These are phyloP conservation scores for Cryptococcus maquisensis DNA, from an alignment of 1,284 basidiomycete genomes.

Conservation along the genomic window DNA sequence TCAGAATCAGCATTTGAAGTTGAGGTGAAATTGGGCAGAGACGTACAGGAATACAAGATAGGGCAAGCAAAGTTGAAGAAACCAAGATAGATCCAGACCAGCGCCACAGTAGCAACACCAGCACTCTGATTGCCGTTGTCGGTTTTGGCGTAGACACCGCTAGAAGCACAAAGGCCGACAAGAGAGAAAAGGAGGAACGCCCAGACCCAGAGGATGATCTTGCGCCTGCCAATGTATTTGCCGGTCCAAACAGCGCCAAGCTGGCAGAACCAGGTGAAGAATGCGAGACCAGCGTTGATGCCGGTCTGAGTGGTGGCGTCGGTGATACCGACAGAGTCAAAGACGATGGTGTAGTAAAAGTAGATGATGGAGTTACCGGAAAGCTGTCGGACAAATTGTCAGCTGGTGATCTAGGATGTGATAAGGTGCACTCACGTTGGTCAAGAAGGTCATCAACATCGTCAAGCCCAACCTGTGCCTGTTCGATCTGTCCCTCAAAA, in stretches of 20 bases:
- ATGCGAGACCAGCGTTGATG: constrained; percentile 46
- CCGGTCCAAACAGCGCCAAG: constrained; percentile 36
- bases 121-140: constrained; percentile 24
- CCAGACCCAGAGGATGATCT: constrained; percentile 45
- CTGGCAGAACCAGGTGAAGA: constrained; percentile 48
- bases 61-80: constrained; percentile 42
- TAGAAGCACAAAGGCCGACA: constrained; percentile 40
- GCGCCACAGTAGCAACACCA: constrained; percentile 41
- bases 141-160: constrained; percentile 37
- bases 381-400: neutral
- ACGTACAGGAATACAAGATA: neutral
- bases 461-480: constrained; percentile 43
- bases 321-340: constrained; percentile 47
- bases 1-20: constrained; percentile 28
- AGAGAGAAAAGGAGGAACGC: constrained; percentile 40
- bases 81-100: constrained; percentile 49
- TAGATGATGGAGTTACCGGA: constrained; percentile 42
- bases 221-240: constrained; percentile 39
- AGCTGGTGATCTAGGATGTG: neutral
- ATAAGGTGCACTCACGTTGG: constrained; percentile 15
- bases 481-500: constrained; percentile 37
- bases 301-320: constrained; percentile 46
- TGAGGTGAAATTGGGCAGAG: neutral
- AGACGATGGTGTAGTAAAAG: constrained; percentile 47
- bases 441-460: constrained; percentile 44